A percentile compares a stretch with the other conserved stretches of the same genome.
Conservation (phyloP, 2,329 filamentous ascomycete genomes). For the Fusarium sp. region DNA sequence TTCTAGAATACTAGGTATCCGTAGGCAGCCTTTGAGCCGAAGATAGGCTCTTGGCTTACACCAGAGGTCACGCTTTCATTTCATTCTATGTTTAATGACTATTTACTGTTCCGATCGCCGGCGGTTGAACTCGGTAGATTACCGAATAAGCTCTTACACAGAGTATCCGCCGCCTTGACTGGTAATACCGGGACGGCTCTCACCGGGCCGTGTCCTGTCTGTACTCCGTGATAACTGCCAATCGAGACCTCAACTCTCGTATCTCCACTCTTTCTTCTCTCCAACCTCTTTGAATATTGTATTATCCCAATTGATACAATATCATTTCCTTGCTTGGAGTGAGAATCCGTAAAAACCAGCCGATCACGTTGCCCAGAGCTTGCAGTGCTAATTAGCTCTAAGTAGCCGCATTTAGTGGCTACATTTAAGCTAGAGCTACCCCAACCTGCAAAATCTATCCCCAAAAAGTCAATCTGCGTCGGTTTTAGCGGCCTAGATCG, state of each 20-base stretch:
- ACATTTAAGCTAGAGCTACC: slow-evolving; percentile 18
- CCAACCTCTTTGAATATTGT: not conserved
- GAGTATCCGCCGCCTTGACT: not conserved
- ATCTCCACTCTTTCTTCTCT: too few relatives aligned
- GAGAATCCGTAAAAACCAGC: not conserved
- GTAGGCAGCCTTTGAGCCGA: not conserved
- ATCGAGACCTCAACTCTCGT: not conserved
- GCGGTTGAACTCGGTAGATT: slow-evolving; percentile 6
- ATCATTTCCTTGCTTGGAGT: not conserved
- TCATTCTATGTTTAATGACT: not conserved
- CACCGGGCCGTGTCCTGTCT: not conserved
- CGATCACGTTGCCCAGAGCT: not conserved
- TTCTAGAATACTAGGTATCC: not conserved
- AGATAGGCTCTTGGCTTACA: not conserved
- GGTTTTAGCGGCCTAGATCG: slow-evolving; percentile 40
- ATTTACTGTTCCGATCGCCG: slow-evolving; percentile 11
- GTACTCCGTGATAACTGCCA: not conserved
- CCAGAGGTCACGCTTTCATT: not conserved
- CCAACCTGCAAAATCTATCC: slow-evolving; percentile 20
- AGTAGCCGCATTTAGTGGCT: slow-evolving; percentile 20
- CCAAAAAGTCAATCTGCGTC: slow-evolving; percentile 21
- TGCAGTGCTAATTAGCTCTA: not conserved
- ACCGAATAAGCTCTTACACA: slow-evolving; percentile 1
- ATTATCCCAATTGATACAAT: not conserved
- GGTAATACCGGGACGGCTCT: slow-evolving; percentile 18